These are phyloP conservation scores for Chlorella variabilis DNA, from an alignment of 163 green algal species.

Conservation along the genomic window DNA sequence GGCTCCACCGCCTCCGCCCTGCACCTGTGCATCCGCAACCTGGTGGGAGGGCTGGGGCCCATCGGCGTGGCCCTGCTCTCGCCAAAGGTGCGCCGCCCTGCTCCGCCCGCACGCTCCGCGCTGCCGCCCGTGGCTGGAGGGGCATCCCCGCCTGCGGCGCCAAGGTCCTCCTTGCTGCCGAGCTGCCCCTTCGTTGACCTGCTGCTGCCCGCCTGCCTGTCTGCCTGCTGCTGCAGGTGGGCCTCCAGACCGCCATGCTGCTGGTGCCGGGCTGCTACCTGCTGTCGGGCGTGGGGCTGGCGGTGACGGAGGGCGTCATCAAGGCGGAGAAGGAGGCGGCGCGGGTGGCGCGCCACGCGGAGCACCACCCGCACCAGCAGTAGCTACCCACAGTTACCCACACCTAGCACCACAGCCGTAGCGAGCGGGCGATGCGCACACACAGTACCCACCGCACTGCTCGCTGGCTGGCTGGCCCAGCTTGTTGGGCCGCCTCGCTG, in stretches of 20 bases:
- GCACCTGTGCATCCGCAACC: slow-evolving; percentile 90
- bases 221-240: too few relatives aligned
- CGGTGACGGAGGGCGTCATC: slow-evolving; percentile 66
- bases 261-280: slow-evolving; percentile 81
- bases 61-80: slow-evolving; percentile 76
- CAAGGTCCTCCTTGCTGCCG: too few relatives aligned
- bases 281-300: slow-evolving; percentile 72
- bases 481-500: too few relatives aligned
- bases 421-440: too few relatives aligned
- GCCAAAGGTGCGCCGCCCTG: slow-evolving; percentile 39
- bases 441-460: too few relatives aligned
- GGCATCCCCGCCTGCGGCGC: too few relatives aligned
- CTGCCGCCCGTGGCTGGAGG: too few relatives aligned
- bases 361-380: background rate
- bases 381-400: background rate
- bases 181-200: too few relatives aligned
- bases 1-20: slow-evolving; percentile 82
- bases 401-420: too few relatives aligned
- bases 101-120: too few relatives aligned
- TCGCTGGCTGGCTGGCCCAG: too few relatives aligned
- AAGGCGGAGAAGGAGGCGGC: slow-evolving; percentile 24
- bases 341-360: background rate
- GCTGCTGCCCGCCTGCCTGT: too few relatives aligned
- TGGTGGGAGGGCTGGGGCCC: slow-evolving; percentile 84
- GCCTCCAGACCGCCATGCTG: slow-evolving; percentile 85